Evolutionary conservation across 2,329 filamentous ascomycete genomes (phyloP).

Genomic region (Canariomyces notabilis): DNA sequence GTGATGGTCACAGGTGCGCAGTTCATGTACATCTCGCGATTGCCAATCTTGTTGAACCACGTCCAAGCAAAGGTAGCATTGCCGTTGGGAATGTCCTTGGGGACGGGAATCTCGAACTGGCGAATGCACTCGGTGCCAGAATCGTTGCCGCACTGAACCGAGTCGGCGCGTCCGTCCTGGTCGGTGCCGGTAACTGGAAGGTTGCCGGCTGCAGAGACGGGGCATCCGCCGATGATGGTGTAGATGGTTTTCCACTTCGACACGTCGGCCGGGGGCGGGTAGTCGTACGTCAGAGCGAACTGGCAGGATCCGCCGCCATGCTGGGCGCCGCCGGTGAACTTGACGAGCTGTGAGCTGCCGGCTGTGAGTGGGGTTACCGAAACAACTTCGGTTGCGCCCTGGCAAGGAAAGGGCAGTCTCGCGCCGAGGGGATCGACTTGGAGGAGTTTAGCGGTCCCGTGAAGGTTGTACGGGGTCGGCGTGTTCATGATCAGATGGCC

Average conservation of each 20-base stretch:
- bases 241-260: conserved; percentile 30
- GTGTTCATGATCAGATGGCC: conserved; percentile 27
- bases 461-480: conserved; percentile 22
- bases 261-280: conserved; percentile 22
- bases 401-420: conserved; percentile 23
- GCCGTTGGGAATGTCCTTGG: conserved; percentile 25
- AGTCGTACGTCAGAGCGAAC: conserved; percentile 27
- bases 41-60: conserved; percentile 57
- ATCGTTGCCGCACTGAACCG: conserved; percentile 22
- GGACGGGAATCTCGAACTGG: conserved; percentile 27
- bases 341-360: conserved; percentile 21
- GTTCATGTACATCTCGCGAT: conserved; percentile 65
- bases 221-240: conserved; percentile 31
- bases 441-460: conserved; percentile 13
- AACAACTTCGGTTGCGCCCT: conserved; percentile 14
- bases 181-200: conserved; percentile 13
- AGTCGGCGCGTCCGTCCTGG: conserved; percentile 17
- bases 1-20: conserved; percentile 54
- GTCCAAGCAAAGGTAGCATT: conserved; percentile 56
- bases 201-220: conserved; percentile 23
- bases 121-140: conserved; percentile 25
- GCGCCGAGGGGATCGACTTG: conserved; percentile 20
- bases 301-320: conserved; percentile 33
- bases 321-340: conserved; percentile 29
- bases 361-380: conserved; percentile 17